Evolutionary conservation across 2,329 filamentous ascomycete species (phyloP), one percentile per base, ranked within the genome.

Genomic region (Paracorniculantispora psalliotae): DNA sequence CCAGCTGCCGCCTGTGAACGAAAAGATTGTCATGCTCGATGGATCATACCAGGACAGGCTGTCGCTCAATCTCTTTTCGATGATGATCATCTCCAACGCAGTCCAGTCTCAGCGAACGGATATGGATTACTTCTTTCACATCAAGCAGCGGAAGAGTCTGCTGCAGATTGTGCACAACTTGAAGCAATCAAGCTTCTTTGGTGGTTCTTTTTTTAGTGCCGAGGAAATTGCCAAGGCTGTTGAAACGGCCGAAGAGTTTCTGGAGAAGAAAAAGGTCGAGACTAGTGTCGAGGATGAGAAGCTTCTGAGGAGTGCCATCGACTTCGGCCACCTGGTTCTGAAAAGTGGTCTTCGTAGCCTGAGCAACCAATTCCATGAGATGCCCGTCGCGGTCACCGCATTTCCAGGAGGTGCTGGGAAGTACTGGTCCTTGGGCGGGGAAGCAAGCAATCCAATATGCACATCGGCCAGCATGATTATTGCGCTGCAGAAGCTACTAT

Each of bases 91-190:
- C 2, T 87, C 91, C 64, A 97, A 97, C 68, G 86, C 91, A 0
- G 86, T 97, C 1, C 92, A 92, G 25, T 96, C 92, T 5, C 90
- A 97, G 68, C 80, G 92, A 12, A 85, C 82, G 0, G 93, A 93
- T 66, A 79, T 83, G 58, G 92, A 97, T 69, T 97, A 96, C 68
- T 88, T 97, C 63, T 97, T 97, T 66, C 89, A 96, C 66, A 82
- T 84, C 0, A 85, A 81, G 13, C 92, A 92, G 65, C 77, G 82
- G 30, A 87, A 85, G 62, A 80, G 81, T 41, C 76, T 96, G 13
- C 75, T 86, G 26, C 78, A 84, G 56, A 76, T 96, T 2, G 87
- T 96, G 4, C 81, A 81, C 58, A 96, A 97, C 67, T 72, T 96
- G 47, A 84, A 91, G 19, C 89, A 94, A 67, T 87, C 90, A 7